Evolutionary conservation across 192 early-diverging fungal genomes (phyloP).

Genomic region (Phlyctochytrium planicorne): DNA sequence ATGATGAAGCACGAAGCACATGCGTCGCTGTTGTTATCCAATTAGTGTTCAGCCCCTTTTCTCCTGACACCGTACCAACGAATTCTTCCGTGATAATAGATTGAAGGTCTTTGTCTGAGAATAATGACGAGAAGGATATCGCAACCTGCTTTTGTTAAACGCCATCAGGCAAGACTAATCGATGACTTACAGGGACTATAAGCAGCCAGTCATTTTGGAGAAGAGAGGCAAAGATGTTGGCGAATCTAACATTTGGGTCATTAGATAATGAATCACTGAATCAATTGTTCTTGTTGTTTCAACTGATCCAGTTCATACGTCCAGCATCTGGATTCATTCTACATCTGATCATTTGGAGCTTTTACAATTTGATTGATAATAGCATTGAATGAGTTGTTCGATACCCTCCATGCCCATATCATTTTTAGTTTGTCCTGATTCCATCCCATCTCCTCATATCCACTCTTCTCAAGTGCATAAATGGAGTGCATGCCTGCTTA

Average conservation of each 20-base stretch:
- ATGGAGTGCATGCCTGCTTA: too few species aligned
- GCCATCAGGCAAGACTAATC: not conserved
- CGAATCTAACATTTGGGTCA: constrained; percentile 5
- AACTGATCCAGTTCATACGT: too few species aligned
- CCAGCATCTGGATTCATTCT: too few species aligned
- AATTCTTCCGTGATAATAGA: constrained; percentile 15
- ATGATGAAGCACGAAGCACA: constrained; percentile 9
- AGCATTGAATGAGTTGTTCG: too few species aligned
- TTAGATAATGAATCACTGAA: not conserved
- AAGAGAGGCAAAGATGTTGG: constrained; percentile 13
- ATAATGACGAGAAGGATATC: constrained; percentile 7
- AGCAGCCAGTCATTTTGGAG: constrained; percentile 20
- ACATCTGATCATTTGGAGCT: too few species aligned
- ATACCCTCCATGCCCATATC: too few species aligned
- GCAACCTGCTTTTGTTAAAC: not conserved
- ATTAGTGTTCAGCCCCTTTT: not conserved
- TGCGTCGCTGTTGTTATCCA: constrained; percentile 14
- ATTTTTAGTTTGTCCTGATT: too few species aligned
- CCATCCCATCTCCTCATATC: too few species aligned
- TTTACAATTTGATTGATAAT: too few species aligned
- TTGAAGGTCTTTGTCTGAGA: constrained; percentile 13
- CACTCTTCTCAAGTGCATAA: too few species aligned
- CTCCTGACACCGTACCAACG: constrained; percentile 6
- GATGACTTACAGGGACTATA: not conserved
- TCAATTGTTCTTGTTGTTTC: too few species aligned